These are phyloP conservation scores for Colletotrichum lindemuthianum DNA, from an alignment of 2,329 filamentous ascomycete species.

Conservation along the genomic window DNA sequence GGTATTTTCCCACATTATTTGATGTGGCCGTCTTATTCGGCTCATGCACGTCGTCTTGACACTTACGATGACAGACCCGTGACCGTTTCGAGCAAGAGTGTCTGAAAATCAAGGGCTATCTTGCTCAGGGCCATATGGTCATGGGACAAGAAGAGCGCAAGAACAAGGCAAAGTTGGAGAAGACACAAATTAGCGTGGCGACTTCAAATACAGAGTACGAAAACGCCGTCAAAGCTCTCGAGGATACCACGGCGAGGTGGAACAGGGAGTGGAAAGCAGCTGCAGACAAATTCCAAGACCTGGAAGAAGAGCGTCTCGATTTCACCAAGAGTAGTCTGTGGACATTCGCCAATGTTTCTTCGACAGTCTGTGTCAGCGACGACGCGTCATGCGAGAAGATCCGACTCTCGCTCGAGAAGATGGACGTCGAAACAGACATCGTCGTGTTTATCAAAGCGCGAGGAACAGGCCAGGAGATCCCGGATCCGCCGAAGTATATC, in stretches of 20 bases:
- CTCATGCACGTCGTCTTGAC: slow-evolving; percentile 25
- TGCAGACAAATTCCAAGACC: slow-evolving; percentile 98
- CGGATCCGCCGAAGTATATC: slow-evolving; percentile 96
- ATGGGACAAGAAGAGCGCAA: slow-evolving; percentile 99
- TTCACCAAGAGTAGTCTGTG: slow-evolving; percentile 98
- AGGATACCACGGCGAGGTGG: slow-evolving; percentile 95
- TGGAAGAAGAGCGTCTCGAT: slow-evolving; percentile 96
- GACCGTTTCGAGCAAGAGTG: slow-evolving; percentile 98
- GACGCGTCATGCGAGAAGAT: slow-evolving; percentile 98
- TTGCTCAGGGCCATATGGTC: slow-evolving; percentile 99
- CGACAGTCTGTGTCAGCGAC: slow-evolving; percentile 97
- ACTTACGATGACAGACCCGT: slow-evolving; percentile 67
- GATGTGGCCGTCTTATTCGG: background rate
- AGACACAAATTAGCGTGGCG: slow-evolving; percentile 95
- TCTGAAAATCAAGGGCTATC: slow-evolving; percentile 96
- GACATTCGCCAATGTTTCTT: slow-evolving; percentile 97
- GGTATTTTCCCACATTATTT: slow-evolving; percentile 55
- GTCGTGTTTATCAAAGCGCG: slow-evolving; percentile 84
- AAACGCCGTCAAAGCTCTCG: slow-evolving; percentile 87
- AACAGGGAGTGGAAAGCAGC: slow-evolving; percentile 98
- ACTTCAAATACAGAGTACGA: slow-evolving; percentile 95
- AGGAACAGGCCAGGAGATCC: slow-evolving; percentile 96
- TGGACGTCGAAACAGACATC: slow-evolving; percentile 98
- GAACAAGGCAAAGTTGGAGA: slow-evolving; percentile 98
- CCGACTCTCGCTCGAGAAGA: slow-evolving; percentile 89